A percentile compares a stretch with the other conserved stretches of the same genome.
Evolutionary conservation across 495 filamentous ascomycete genomes (phyloP).

Genomic region (Apiosordaria backusii): DNA sequence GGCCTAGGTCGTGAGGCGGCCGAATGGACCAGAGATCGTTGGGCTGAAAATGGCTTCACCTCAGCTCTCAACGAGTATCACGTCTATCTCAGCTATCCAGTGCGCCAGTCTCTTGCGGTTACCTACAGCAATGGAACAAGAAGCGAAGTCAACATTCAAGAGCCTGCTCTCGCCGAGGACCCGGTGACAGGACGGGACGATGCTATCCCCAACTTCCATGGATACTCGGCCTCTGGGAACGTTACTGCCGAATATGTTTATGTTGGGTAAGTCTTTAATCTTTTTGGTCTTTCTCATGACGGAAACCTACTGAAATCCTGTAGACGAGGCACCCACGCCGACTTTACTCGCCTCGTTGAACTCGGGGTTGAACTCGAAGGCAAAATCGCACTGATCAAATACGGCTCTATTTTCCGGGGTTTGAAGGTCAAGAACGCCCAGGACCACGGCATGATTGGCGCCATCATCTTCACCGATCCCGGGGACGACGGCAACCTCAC

Average conservation of each 20-base stretch:
- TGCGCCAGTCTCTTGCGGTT: conserved; percentile 67
- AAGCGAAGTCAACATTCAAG: conserved; percentile 69
- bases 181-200: conserved; percentile 62
- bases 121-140: conserved; percentile 50
- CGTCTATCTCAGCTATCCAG: conserved; percentile 78
- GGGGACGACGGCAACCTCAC: conserved; percentile 73
- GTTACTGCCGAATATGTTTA: conserved; percentile 68
- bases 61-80: conserved; percentile 71
- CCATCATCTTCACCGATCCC: conserved; percentile 77
- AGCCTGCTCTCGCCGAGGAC: conserved; percentile 75
- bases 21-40: conserved; percentile 75
- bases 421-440: conserved; percentile 83
- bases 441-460: conserved; percentile 78
- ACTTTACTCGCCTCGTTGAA: conserved; percentile 70
- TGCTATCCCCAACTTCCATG: conserved; percentile 82
- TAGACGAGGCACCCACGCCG: conserved; percentile 64
- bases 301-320: background rate
- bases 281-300: background rate
- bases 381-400: conserved; percentile 77
- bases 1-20: conserved; percentile 46
- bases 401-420: conserved; percentile 75
- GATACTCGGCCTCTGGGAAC: conserved; percentile 79
- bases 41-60: conserved; percentile 69
- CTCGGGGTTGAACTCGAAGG: conserved; percentile 68
- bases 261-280: conserved; percentile 46